Conservation (phyloP, 2,329 filamentous ascomycete genomes). For the Ustulina deusta region DNA sequence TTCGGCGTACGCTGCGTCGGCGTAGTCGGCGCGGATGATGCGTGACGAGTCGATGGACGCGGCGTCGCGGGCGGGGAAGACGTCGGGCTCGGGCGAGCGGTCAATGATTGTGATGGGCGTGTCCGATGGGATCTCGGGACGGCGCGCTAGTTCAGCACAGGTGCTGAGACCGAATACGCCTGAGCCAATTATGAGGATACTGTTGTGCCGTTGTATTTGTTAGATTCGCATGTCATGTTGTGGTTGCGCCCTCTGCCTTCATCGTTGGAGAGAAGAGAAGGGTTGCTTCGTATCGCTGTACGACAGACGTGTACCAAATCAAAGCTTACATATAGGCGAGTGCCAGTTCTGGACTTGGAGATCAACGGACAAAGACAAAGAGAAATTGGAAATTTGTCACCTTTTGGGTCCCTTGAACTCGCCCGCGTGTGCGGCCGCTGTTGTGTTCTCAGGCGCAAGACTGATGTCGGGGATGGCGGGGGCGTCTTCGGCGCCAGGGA, state of each 20-base stretch:
- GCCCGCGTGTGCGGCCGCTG: background rate
- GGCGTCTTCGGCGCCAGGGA: conserved; percentile 25
- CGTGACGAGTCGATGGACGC: conserved; percentile 73
- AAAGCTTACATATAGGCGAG: background rate
- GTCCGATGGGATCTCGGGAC: conserved; percentile 64
- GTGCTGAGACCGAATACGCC: conserved; percentile 61
- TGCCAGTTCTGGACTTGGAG: conserved; percentile 15
- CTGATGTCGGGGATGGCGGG: conserved; percentile 23
- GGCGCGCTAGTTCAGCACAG: too few species aligned
- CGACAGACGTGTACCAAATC: too few species aligned
- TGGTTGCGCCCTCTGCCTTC: background rate
- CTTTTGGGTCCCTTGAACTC: conserved; percentile 28
- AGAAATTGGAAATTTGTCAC: conserved; percentile 13
- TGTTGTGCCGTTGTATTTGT: conserved; percentile 37
- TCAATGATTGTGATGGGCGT: conserved; percentile 71
- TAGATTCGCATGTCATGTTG: conserved; percentile 3
- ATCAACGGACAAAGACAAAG: conserved; percentile 4
- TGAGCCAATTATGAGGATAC: conserved; percentile 73
- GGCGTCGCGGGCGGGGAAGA: conserved; percentile 71
- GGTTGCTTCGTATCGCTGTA: background rate
- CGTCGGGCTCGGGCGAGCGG: conserved; percentile 59
- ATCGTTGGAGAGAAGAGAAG: background rate
- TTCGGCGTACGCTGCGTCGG: conserved; percentile 78
- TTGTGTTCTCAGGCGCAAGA: background rate
- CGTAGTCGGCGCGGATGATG: conserved; percentile 81